phyloP scores from a whole-genome alignment of 2,329 filamentous ascomycete genomes.

The Diaporthe batatas region DNA sequence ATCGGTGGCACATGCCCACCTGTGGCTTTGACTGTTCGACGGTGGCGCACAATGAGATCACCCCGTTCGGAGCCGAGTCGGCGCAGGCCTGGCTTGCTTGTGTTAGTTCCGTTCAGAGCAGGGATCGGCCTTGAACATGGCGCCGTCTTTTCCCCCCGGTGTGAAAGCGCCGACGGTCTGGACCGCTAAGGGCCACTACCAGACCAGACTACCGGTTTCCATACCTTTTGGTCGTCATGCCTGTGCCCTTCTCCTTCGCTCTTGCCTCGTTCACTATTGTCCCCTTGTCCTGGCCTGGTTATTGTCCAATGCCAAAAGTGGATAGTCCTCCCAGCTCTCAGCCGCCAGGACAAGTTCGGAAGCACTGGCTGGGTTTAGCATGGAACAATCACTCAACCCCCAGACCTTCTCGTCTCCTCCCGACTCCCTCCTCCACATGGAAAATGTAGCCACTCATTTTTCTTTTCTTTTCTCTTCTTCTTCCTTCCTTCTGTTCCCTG shows the following conservation, averaged over 20 bases:
- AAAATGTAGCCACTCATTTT: neutral
- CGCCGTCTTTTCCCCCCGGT: neutral
- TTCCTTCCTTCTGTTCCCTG: neutral
- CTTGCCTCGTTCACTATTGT: constrained; percentile 1
- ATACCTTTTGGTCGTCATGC: neutral
- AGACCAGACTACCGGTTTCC: constrained; percentile 13
- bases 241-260: neutral
- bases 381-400: neutral
- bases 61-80: constrained; percentile 14
- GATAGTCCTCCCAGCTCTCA: neutral
- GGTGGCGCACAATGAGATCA: constrained; percentile 25
- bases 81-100: neutral
- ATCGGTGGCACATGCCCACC: neutral
- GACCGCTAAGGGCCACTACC: constrained; percentile 13
- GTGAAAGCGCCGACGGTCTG: constrained; percentile 6
- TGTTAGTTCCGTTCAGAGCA: neutral
- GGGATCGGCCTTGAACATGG: neutral
- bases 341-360: neutral
- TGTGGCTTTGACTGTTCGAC: constrained; percentile 1
- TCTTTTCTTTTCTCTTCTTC: neutral
- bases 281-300: neutral
- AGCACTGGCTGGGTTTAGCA: neutral
- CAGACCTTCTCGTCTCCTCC: neutral
- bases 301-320: neutral
- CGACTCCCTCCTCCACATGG: neutral